Evolutionary conservation across 2,329 filamentous ascomycete species (phyloP).

Genomic region (Pseudocercospora musae): DNA sequence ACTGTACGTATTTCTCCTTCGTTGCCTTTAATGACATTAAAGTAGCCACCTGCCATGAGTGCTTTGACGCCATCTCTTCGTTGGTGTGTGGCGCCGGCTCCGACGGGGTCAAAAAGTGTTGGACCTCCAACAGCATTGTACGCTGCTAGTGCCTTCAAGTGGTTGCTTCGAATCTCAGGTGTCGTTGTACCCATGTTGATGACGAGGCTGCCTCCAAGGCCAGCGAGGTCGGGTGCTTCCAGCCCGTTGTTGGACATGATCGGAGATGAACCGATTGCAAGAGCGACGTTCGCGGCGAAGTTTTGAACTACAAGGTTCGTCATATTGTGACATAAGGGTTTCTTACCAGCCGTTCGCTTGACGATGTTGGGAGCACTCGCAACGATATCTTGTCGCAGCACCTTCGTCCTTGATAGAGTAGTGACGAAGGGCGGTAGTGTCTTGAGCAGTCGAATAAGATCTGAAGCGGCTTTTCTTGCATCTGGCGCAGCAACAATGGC

Average conservation of each 20-base stretch:
- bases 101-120: slow-evolving; percentile 84
- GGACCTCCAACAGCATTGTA: slow-evolving; percentile 77
- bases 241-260: slow-evolving; percentile 90
- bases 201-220: slow-evolving; percentile 72
- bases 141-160: slow-evolving; percentile 68
- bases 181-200: slow-evolving; percentile 95
- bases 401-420: slow-evolving; percentile 30
- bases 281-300: slow-evolving; percentile 85
- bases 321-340: slow-evolving; percentile 85
- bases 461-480: slow-evolving; percentile 60
- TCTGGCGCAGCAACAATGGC: slow-evolving; percentile 74
- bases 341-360: slow-evolving; percentile 57
- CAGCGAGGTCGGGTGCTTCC: slow-evolving; percentile 77
- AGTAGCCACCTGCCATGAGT: slow-evolving; percentile 70
- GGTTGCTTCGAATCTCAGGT: slow-evolving; percentile 67
- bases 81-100: slow-evolving; percentile 76
- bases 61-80: slow-evolving; percentile 67
- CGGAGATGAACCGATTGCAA: slow-evolving; percentile 79
- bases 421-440: slow-evolving; percentile 37
- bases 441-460: slow-evolving; percentile 58
- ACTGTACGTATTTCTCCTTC: slow-evolving; percentile 80
- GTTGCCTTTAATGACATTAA: slow-evolving; percentile 91
- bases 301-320: slow-evolving; percentile 96
- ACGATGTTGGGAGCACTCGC: slow-evolving; percentile 42
- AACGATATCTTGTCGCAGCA: slow-evolving; percentile 29